Base-by-base conservation (phyloP, 345 rosid species). In the Arabis hirsuta region DNA sequence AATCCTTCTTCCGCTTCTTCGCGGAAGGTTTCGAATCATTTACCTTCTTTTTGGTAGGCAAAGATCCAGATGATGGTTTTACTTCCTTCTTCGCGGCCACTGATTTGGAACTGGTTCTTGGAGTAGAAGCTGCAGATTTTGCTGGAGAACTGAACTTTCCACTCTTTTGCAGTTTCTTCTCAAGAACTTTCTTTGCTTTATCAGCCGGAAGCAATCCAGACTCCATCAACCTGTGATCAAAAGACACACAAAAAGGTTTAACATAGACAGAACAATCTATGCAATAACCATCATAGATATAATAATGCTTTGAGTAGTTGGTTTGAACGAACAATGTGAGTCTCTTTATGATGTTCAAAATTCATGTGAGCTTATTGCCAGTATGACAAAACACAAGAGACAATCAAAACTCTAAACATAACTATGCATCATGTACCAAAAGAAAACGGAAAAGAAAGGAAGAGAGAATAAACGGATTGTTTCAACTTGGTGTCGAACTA, bases 161-260 rank as follows among this genome's bases (percentile, higher is more conserved):
- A 68, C 14, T 66, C 81, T 78, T 87, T 78, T 79, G 82, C 72
- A 74, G 89, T 81, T 91, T 95, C 81, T 75, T 88, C 63, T 84
- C 94, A 5, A 81, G 81, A 24, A 84, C 86, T 76, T 88, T 83
- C 81, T 78, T 86, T 43, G 97, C 99, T 77, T 65, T 83, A 2
- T 82, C 96, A 51, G 78, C 56, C 16, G 98, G 58, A 34, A 91
- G 97, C 79, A 91, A 84, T 42, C 99, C 97, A 14, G 90, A 95
- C 58, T 95, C 99, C 98, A 95, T 91, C 94, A 95, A 87, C 98
- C 99, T 91, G 82, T 68, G 76, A 70, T 36, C 26, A 72, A 56
- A 41, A 22, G 7, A 6, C 38, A 36, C 34, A n/a, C 66, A 69
- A 38, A 54, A 27, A 44, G 7, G 12, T 65, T 47, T 53, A 34